Evolutionary conservation across 2,329 filamentous ascomycete species (phyloP).

Genomic region (Aspergillus japonicus): DNA sequence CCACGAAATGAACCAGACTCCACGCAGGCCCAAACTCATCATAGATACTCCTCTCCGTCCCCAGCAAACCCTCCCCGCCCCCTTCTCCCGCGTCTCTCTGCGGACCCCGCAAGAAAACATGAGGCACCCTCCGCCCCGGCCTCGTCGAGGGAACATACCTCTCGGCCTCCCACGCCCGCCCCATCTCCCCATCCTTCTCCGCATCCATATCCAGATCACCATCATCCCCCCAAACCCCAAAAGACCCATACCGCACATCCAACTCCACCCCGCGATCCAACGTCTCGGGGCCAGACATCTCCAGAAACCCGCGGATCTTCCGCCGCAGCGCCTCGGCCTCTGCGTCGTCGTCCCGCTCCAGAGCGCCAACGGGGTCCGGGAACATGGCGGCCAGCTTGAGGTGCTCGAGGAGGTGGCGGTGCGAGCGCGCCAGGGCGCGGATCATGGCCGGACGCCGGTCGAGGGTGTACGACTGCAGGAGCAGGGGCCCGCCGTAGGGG

Average conservation of each 20-base stretch:
- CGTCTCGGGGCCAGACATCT: conserved; percentile 13
- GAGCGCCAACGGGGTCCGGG: background rate
- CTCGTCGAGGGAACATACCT: conserved; percentile 30
- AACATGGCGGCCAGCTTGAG: conserved; percentile 5
- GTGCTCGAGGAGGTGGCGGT: conserved; percentile 14
- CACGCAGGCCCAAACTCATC: conserved; percentile 30
- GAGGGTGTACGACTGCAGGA: conserved; percentile 29
- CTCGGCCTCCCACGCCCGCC: conserved; percentile 13
- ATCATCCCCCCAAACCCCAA: background rate
- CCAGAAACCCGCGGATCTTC: background rate
- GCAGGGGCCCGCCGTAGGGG: conserved; percentile 23
- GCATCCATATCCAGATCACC: conserved; percentile 11
- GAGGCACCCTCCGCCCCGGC: conserved; percentile 32
- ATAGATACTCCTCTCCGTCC: conserved; percentile 18
- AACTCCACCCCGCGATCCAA: conserved; percentile 24
- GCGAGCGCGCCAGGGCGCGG: conserved; percentile 26
- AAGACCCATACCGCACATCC: conserved; percentile 23
- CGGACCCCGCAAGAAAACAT: conserved; percentile 31
- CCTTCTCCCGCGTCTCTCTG: conserved; percentile 4
- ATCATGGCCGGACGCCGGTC: conserved; percentile 31
- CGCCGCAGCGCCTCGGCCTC: background rate
- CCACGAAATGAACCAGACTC: conserved; percentile 22
- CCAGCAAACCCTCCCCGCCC: too few species aligned
- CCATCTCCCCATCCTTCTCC: background rate
- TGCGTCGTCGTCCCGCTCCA: background rate